Percentiles rank a stretch among this genome's conserved stretches.
phyloP scores from a whole-genome alignment of 805 yeast genomes.

The Cyberlindnera mrakii region DNA sequence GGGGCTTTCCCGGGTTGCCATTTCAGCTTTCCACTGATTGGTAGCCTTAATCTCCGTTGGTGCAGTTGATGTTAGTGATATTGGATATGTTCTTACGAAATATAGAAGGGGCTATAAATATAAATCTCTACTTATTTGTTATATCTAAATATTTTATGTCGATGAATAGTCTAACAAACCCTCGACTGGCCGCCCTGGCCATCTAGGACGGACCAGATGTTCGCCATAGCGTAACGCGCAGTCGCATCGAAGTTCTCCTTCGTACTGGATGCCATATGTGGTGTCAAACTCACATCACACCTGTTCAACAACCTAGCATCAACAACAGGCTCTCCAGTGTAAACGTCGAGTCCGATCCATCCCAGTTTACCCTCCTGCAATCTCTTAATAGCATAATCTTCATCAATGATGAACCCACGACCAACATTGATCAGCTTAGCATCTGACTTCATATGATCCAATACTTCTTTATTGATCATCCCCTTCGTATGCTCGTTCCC shows the following conservation, averaged over 20 bases:
- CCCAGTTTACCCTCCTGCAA: constrained; percentile 37
- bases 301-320: constrained; percentile 24
- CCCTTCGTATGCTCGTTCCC: constrained; percentile 47
- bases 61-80: too few relatives aligned
- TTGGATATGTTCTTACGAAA: too few relatives aligned
- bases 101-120: too few relatives aligned
- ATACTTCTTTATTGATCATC: constrained; percentile 36
- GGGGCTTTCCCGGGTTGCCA: too few relatives aligned
- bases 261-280: constrained; percentile 60
- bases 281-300: constrained; percentile 46
- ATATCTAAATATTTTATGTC: not conserved
- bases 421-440: constrained; percentile 53
- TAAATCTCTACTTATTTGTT: too few relatives aligned
- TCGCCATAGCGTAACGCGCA: constrained; percentile 38
- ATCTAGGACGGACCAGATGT: constrained; percentile 32
- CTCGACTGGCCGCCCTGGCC: constrained; percentile 21
- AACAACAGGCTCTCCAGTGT: constrained; percentile 45
- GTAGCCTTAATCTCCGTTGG: too few relatives aligned
- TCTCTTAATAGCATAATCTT: constrained; percentile 37
- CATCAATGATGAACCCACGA: constrained; percentile 48
- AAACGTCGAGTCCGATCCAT: constrained; percentile 59
- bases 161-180: constrained; percentile 5
- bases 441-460: constrained; percentile 33
- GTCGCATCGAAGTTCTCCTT: constrained; percentile 37
- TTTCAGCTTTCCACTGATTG: too few relatives aligned